phyloP scores from a whole-genome alignment of 192 early-diverging fungal genomes.

The Thamnidium elegans region DNA sequence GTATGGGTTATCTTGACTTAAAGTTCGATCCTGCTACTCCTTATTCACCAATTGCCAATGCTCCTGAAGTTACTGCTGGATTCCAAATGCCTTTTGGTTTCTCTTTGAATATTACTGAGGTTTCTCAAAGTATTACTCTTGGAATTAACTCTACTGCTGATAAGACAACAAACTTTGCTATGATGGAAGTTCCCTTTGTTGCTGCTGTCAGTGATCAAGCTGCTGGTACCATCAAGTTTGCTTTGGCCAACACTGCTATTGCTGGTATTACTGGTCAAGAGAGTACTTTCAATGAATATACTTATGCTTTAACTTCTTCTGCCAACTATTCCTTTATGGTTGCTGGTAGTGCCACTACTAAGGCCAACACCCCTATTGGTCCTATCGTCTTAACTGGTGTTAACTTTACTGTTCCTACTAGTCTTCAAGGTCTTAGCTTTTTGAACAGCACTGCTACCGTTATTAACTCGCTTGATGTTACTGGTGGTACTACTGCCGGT shows the following conservation, averaged over 20 bases:
- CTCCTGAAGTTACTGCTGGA: conserved; percentile 43
- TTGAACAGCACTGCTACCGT: conserved; percentile 48
- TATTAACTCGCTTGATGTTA: conserved; percentile 54
- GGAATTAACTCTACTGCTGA: conserved; percentile 23
- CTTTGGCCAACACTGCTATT: conserved; percentile 43
- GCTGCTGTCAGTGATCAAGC: conserved; percentile 40
- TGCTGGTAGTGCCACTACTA: conserved; percentile 46
- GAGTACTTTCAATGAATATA: conserved; percentile 51
- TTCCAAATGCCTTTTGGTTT: conserved; percentile 65
- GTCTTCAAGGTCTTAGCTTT: conserved; percentile 54
- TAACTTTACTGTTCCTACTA: conserved; percentile 50
- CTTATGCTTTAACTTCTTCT: conserved; percentile 45
- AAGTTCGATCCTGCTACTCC: conserved; percentile 43
- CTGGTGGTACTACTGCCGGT: conserved; percentile 43
- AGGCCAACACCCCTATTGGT: conserved; percentile 55
- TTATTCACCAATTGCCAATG: conserved; percentile 48
- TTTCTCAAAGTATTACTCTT: conserved; percentile 52
- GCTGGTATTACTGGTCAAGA: conserved; percentile 42
- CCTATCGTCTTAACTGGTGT: conserved; percentile 48
- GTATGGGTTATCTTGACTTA: conserved; percentile 53
- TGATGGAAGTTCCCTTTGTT: conserved; percentile 23
- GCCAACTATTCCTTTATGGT: conserved; percentile 41
- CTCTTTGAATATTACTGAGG: conserved; percentile 52
- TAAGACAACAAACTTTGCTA: conserved; percentile 29
- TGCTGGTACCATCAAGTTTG: conserved; percentile 49